phyloP scores from a whole-genome alignment of 495 filamentous ascomycete genomes.

The Penicillium simplicissimum region DNA sequence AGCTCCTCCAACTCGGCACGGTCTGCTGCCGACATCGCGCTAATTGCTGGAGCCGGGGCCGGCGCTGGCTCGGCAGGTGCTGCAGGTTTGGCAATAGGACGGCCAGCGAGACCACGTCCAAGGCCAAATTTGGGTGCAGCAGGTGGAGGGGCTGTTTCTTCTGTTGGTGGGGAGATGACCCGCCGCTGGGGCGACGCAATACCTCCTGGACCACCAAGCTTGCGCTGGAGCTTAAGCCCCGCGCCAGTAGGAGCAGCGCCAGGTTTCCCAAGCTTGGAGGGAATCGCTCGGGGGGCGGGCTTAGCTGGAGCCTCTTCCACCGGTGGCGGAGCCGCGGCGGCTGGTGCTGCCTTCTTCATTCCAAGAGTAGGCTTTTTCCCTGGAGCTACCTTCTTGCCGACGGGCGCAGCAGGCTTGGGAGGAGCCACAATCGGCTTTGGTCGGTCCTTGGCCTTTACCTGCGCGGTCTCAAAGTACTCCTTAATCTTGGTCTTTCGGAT shows the following conservation, averaged over 20 bases:
- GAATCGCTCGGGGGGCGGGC: conserved; percentile 59
- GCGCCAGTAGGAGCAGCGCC: conserved; percentile 59
- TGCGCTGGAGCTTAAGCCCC: conserved; percentile 69
- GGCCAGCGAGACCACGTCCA: conserved; percentile 75
- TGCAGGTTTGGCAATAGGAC: conserved; percentile 82
- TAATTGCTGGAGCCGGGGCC: conserved; percentile 50
- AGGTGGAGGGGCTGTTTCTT: conserved; percentile 60
- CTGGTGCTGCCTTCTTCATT: conserved; percentile 56
- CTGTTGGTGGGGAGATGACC: conserved; percentile 49
- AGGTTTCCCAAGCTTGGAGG: conserved; percentile 67
- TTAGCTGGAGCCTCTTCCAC: conserved; percentile 57
- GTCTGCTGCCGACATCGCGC: conserved; percentile 69
- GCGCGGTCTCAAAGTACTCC: conserved; percentile 87
- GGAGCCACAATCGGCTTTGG: conserved; percentile 79
- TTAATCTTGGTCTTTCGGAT: conserved; percentile 96
- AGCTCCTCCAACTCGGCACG: conserved; percentile 88
- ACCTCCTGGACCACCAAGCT: conserved; percentile 59
- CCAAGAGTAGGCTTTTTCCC: conserved; percentile 56
- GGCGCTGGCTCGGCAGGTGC: conserved; percentile 41
- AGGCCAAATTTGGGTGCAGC: conserved; percentile 67
- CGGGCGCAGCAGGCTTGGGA: conserved; percentile 52
- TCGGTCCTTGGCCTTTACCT: conserved; percentile 96
- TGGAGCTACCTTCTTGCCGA: conserved; percentile 45
- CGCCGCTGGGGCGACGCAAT: conserved; percentile 66
- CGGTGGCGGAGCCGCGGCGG: conserved; percentile 59